Conservation (phyloP, 441 rosid species). For the Arabidopsis hybrid region DNA sequence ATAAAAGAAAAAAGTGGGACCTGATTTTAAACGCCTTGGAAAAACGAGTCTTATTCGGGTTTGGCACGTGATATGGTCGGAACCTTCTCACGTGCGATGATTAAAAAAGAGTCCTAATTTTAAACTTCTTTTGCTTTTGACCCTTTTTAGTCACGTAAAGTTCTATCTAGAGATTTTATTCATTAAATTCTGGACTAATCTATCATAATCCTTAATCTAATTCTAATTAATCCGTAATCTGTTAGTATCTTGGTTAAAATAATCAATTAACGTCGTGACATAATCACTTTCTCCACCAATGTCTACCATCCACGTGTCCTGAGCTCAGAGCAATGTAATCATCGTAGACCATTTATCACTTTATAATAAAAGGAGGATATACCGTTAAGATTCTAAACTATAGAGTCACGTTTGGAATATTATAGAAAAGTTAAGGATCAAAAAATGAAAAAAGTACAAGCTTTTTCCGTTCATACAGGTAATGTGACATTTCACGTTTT, state of each 20-base stretch:
- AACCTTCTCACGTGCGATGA: constrained; percentile 38
- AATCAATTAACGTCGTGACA: neutral
- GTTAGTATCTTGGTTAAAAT: too few relatives aligned
- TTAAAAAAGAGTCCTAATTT: neutral
- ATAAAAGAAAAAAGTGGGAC: neutral
- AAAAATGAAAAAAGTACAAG: neutral
- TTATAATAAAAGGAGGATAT: constrained; percentile 9
- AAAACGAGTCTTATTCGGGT: constrained; percentile 34
- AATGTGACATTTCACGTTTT: constrained; percentile 41
- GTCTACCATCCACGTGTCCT: neutral
- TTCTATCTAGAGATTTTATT: constrained; percentile 1
- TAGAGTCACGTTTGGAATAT: constrained; percentile 27
- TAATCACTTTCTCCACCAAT: constrained; percentile 12
- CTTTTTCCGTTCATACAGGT: constrained; percentile 29
- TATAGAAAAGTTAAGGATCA: constrained; percentile 9
- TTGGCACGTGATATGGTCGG: constrained; percentile 44
- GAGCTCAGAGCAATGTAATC: neutral
- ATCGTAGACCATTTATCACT: neutral
- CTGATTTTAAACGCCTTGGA: constrained; percentile 14
- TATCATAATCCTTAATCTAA: neutral
- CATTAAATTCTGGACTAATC: neutral
- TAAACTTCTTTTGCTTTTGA: neutral
- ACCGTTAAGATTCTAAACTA: constrained; percentile 28
- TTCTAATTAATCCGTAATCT: neutral
- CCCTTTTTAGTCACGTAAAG: constrained; percentile 31